Evolutionary conservation across 2,329 filamentous ascomycete genomes (phyloP), one percentile per base, ranked within the genome.

Genomic region (Juglanconis juglandina): DNA sequence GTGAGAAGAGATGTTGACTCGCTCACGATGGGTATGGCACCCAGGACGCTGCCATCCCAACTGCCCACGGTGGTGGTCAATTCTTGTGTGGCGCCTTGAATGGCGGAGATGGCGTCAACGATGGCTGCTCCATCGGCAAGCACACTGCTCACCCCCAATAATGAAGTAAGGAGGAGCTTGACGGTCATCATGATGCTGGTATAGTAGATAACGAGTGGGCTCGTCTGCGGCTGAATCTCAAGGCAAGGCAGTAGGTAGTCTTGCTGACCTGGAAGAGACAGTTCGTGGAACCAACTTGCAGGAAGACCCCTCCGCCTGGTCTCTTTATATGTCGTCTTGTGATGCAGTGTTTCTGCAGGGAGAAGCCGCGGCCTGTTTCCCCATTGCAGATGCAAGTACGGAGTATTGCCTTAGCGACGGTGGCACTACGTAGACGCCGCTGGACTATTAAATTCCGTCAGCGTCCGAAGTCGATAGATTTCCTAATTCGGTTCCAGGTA

Each of bases 11-110:
- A 59, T 6, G 72, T 67, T 5, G 76, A 77, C 57, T 75, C 67
- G 56, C 68, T 55, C 53, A 76, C 68, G 63, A 82, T 79, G 59
- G 76, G 74, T 1, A 79, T 51, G 0, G 73, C 71, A 44, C 72
- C 71, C 11, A 79, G 61, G 3, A 77, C 64, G 51, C 69, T 69
- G 62, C 77, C 76, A 7, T 71, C 63, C 76, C 76, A 81, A 17
- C 60, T 51, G 17, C 68, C 51, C 17, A 80, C 71, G 39, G 68
- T 69, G 46, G 63, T 58, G 61, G 75, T 70, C 53, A 79, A 72
- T 35, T 65, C 66, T 41, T 67, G 54, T 17, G 75, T 76, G 17
- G 70, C 64, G 52, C 66, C 52, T 58, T 69, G 63, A 65, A 80
- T 74, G 42, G 65, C 67, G 48, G 68, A 63, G 56, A 79, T 70